Evolutionary conservation across 768 basidiomycete genomes (phyloP), one percentile per base, ranked within the genome.

Genomic region (Coprinellus micaceus): DNA sequence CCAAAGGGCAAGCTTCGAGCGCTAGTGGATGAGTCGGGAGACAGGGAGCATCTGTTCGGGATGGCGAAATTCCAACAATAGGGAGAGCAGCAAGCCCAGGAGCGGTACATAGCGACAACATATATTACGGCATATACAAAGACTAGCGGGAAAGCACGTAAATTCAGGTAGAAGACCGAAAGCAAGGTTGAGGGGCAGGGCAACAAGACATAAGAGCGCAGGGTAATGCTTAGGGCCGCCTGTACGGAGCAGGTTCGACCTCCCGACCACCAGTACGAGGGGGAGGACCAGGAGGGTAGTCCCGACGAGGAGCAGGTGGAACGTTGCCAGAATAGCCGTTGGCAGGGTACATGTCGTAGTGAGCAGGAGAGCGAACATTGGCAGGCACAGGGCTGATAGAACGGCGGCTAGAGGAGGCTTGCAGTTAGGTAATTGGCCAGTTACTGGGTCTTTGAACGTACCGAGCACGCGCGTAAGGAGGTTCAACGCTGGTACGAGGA

Each of bases 371-470:
- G 41, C 82, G 76, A 55, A 80, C 71, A 33, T 33, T 33, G 33
- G 33, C 33, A 58, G 80, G 78, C 26, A 40, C 50, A 54, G 85
- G 86, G 63, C 89, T 91, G 63, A 83, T 78, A 30, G 89, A 91
- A 52, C 89, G 85, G 62, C 89, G 85, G 56, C 87, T 88, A 53
- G 85, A 82, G 61, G 13, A 86, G 83, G 54, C 84, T 84, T 58
- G 29, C 22, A 52, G 21, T 52, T 3, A 25, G 17, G 48, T 41
- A 44, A 48, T 44, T 25, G 44, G 22, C 37, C 41, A 50, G 21
- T 21, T 33, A 15, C 45, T 39, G 7, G 24, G 39, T 39, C 17
- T 52, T 52, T 57, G 36, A 47, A 61, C 47, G 30, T 43, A 80
- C 77, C 79, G 74, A 58, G 75, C 77, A 75, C 84, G 77, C 63